These are phyloP conservation scores for Fusarium setosum DNA, from an alignment of 2,329 filamentous ascomycete species.

Conservation along the genomic window DNA sequence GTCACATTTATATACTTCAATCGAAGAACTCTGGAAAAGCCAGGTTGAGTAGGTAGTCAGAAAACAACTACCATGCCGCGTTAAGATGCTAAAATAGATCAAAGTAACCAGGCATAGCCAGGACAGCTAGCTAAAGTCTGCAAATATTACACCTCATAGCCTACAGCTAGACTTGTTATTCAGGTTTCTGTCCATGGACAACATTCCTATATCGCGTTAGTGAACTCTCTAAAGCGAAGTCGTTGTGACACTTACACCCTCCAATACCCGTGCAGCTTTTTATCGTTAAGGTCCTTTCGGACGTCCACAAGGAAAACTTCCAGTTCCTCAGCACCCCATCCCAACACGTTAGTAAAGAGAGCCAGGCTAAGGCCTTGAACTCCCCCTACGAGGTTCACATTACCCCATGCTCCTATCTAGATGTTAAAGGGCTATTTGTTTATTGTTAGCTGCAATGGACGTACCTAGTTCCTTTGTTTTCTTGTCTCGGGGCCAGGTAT, in stretches of 20 bases:
- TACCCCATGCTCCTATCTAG: constrained; percentile 12
- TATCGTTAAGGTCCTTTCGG: constrained; percentile 7
- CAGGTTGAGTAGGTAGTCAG: too few relatives aligned
- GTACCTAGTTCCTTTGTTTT: constrained; percentile 17
- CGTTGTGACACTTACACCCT: constrained; percentile 1
- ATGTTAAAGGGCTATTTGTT: neutral
- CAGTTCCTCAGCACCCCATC: constrained; percentile 1
- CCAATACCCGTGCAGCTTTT: constrained; percentile 5
- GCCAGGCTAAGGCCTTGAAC: constrained; percentile 6
- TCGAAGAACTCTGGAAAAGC: too few relatives aligned
- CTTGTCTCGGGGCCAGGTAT: constrained; percentile 20
- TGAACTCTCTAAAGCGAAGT: neutral
- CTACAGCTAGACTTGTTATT: neutral
- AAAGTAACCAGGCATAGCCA: too few relatives aligned
- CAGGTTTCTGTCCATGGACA: constrained; percentile 7
- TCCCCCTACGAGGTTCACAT: constrained; percentile 17
- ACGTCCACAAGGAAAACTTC: constrained; percentile 9
- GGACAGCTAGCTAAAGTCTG: too few relatives aligned
- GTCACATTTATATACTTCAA: too few relatives aligned
- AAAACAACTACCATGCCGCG: too few relatives aligned
- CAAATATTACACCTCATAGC: too few relatives aligned
- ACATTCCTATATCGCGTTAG: constrained; percentile 1
- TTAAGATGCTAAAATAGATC: too few relatives aligned
- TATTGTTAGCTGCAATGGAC: too few relatives aligned
- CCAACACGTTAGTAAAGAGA: constrained; percentile 16